Percentiles rank a stretch among this genome's conserved stretches.
phyloP scores from a whole-genome alignment of 345 rosid species.

The Camelina neglecta region DNA sequence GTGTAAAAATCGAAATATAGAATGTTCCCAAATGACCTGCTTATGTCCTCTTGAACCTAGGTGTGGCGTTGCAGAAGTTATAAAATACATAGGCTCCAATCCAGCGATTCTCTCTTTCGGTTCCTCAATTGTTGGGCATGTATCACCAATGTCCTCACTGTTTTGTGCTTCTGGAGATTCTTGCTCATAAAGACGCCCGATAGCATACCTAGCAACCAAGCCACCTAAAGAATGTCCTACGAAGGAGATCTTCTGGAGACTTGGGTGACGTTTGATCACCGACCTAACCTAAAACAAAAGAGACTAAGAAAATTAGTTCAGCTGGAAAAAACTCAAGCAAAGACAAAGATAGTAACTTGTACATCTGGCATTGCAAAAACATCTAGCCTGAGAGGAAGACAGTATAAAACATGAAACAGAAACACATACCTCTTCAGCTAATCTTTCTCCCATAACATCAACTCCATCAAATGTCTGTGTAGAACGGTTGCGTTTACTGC shows the following conservation, averaged over 20 bases:
- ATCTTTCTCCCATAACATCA: constrained; percentile 85
- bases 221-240: constrained; percentile 93
- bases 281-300: constrained; percentile 64
- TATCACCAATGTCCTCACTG: constrained; percentile 46
- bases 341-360: constrained; percentile 23
- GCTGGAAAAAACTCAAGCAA: constrained; percentile 26
- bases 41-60: constrained; percentile 90
- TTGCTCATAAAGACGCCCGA: constrained; percentile 69
- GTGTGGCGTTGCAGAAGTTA: constrained; percentile 88
- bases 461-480: constrained; percentile 80
- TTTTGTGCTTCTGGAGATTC: constrained; percentile 47
- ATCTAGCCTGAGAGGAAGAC: background rate
- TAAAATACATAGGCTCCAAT: constrained; percentile 77
- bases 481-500: constrained; percentile 65
- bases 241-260: constrained; percentile 73
- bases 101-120: constrained; percentile 66
- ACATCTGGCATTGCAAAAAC: background rate
- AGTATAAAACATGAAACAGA: background rate
- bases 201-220: constrained; percentile 78
- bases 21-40: constrained; percentile 57
- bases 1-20: background rate
- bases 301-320: background rate
- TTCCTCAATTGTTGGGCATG: constrained; percentile 39
- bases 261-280: constrained; percentile 59
- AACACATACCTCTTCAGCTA: constrained; percentile 78